Evolutionary conservation across 2,329 filamentous ascomycete genomes (phyloP).

Genomic region (Chaetomium strumarium): DNA sequence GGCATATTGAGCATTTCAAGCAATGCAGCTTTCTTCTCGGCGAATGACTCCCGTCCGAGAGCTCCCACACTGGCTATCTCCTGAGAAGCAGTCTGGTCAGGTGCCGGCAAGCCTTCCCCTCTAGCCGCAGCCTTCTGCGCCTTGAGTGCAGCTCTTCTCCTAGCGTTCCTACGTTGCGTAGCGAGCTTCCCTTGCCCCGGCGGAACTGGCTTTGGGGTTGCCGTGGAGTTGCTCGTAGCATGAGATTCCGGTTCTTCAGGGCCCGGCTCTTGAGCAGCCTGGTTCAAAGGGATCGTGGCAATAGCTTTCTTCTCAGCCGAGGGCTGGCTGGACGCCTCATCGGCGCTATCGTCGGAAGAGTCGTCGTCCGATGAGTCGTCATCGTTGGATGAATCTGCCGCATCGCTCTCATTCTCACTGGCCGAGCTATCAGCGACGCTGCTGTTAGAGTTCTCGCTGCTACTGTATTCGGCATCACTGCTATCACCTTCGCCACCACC

Average conservation of each 20-base stretch:
- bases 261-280: too few species aligned
- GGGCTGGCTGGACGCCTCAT: background rate
- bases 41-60: conserved; percentile 3
- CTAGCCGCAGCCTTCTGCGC: conserved; percentile 11
- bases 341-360: conserved; percentile 12
- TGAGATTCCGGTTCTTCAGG: too few species aligned
- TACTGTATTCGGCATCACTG: conserved; percentile 6
- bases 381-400: conserved; percentile 10
- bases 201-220: conserved; percentile 7
- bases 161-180: conserved; percentile 48
- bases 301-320: background rate
- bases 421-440: background rate
- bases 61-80: background rate
- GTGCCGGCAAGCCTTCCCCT: background rate
- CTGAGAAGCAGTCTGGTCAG: background rate
- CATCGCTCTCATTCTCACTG: background rate
- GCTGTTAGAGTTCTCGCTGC: conserved; percentile 11
- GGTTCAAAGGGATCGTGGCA: background rate
- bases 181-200: conserved; percentile 31
- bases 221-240: background rate
- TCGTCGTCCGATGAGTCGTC: conserved; percentile 16
- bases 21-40: conserved; percentile 38
- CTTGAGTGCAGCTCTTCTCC: conserved; percentile 35
- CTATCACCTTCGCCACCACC: conserved; percentile 7
- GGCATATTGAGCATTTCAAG: conserved; percentile 23